Base-by-base conservation (phyloP, 495 filamentous ascomycete genomes). In the Mycothermus thermophilus region DNA sequence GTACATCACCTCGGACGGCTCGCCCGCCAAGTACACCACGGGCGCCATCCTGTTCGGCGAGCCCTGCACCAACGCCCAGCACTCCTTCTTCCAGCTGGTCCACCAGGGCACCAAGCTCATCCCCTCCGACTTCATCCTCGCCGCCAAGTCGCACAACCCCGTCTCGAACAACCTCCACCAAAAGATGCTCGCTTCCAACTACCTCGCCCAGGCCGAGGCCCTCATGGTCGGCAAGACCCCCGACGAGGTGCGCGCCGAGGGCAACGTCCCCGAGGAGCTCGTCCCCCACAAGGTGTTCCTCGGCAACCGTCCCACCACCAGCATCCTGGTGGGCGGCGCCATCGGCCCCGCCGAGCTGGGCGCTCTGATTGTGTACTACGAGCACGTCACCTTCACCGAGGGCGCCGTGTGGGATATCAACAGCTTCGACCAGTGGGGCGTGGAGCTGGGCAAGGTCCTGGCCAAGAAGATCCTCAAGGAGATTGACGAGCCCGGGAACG, bases 81-180 rank as follows among this genome's bases (percentile, higher is more conserved):
- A 97, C 74, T 96, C 90, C 37, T 97, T 97, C 77, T 97, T 88
- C 77, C 90, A 97, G 70, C 77, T 97, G 32, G 74, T 97, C 25
- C 90, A 97, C 68, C 90, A 97, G 64, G 90, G 90, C 46, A 96
- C 92, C 46, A 96, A 96, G 73, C 77, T 97, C 43, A 96, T 97
- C 52, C 90, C 90, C 8, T 79, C 86, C 41, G 90, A 97, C 64
- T 97, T 97, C 71, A 82, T 97, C 67, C 68, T 97, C 50, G 88
- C 90, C 21, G 84, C 79, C 32, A 75, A 95, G 66, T 87, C 81
- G 33, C 90, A 97, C 74, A 97, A 97, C 72, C 90, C 92, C 30
- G 73, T 93, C 33, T 77, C 82, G 52, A 66, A 73, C 60, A 85
- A 87, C 69, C 77, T 84, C 53, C 90, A 96, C 69, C 90, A 97